These are phyloP conservation scores for Tricholoma terreum DNA, from an alignment of 768 basidiomycete genomes.

Conservation along the genomic window DNA sequence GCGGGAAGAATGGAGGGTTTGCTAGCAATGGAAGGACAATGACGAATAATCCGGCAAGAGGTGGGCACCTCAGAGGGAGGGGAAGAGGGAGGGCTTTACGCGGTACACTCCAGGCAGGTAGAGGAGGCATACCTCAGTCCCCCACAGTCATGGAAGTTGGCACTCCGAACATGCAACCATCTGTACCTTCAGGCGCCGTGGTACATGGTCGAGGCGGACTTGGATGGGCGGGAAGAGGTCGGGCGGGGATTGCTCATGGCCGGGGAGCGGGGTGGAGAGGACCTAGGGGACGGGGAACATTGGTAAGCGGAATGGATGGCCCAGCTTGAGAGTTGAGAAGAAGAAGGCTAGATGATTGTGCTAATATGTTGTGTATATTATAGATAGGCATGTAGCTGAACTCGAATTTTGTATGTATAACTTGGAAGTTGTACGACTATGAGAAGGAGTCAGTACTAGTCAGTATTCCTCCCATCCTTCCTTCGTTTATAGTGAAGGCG, in stretches of 20 bases:
- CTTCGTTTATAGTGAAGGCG: no score
- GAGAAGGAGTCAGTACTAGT: no score
- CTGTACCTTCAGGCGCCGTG: no score
- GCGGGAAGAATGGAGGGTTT: constrained; percentile 56
- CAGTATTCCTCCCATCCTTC: no score
- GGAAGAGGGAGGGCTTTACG: constrained; percentile 15
- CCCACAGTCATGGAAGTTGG: constrained; percentile 15
- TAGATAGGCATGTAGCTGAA: no score
- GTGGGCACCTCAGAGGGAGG: constrained; percentile 18
- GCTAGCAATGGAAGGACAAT: constrained; percentile 27
- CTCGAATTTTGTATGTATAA: no score
- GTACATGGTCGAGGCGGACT: not conserved
- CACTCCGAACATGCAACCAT: constrained; percentile 4
- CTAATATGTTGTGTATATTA: no score
- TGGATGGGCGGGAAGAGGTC: constrained; percentile 16
- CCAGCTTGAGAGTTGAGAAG: no score
- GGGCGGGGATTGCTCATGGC: constrained; percentile 10
- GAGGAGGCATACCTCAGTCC: not conserved
- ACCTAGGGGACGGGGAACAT: not conserved
- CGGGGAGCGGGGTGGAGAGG: constrained; percentile 8
- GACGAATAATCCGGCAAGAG: constrained; percentile 8
- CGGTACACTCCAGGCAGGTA: constrained; percentile 5
- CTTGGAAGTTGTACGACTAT: no score
- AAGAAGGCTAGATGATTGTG: no score
- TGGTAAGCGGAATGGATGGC: not conserved